phyloP scores from a whole-genome alignment of 495 filamentous ascomycete genomes.

The Annulohypoxylon moriforme region DNA sequence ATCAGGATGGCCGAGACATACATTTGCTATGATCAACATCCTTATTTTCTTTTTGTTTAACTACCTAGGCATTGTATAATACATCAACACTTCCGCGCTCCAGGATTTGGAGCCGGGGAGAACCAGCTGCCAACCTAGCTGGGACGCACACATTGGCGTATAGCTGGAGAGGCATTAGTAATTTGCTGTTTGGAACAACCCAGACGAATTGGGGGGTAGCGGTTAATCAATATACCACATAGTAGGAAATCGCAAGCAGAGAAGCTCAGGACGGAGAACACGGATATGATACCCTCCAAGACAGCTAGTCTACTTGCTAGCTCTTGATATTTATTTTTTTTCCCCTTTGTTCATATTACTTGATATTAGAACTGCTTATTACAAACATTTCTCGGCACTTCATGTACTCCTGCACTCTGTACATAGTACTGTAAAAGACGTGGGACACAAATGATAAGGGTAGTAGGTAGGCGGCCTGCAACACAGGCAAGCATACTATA shows the following conservation, averaged over 20 bases:
- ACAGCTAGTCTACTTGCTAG: constrained; percentile 11
- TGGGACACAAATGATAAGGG: not conserved
- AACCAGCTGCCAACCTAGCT: not conserved
- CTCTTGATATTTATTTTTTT: constrained; percentile 8
- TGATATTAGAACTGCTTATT: constrained; percentile 1
- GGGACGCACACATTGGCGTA: not conserved
- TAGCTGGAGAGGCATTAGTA: not conserved
- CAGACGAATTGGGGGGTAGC: not conserved
- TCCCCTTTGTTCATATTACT: constrained; percentile 15
- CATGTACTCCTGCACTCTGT: not conserved
- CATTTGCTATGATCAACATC: not conserved
- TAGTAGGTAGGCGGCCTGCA: not conserved
- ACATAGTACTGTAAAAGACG: not conserved
- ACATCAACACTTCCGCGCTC: not conserved
- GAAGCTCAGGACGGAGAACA: constrained; percentile 21
- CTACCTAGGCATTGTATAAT: not conserved
- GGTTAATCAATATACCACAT: not conserved
- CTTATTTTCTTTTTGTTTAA: not conserved
- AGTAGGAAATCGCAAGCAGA: constrained; percentile 12
- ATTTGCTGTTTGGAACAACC: not conserved
- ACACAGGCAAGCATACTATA: not conserved
- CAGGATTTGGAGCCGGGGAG: not conserved
- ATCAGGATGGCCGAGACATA: not conserved
- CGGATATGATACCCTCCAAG: constrained; percentile 38
- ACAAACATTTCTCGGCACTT: not conserved